Base-by-base conservation (phyloP, 805 yeast genomes). In the Zygotorulaspora sp. region DNA sequence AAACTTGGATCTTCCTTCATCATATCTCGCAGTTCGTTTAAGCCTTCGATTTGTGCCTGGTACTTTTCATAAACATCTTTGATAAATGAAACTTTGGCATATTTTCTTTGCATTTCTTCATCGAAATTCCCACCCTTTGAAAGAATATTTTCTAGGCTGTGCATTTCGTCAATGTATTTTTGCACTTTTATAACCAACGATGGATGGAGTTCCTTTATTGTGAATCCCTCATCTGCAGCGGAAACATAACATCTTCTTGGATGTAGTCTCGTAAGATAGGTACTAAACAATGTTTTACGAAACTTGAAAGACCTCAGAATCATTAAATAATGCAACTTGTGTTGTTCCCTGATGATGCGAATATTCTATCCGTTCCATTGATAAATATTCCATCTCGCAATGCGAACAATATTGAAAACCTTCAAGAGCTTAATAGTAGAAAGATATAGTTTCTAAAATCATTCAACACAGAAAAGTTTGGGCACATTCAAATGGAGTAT, bases 141-240 rank as follows among this genome's bases (percentile, higher is more conserved):
- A 30, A 80, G 50, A 32, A 60, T 58, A 1, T 55, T 44, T 24
- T 75, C 75, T 2, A 79, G 53, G 1, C 47, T 47, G 3, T 47
- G 38, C 33, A 74, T 57, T 44, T 79, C 80, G 2, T 51, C 43
- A 6, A 55, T 48, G 39, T 76, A 56, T 5, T 52, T 34, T 11
- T 62, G 61, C 0, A 84, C 80, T 49, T 74, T 68, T 35, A 68
- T 52, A 17, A 75, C 40, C 9, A 80, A 52, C 1, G 74, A 62
- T 1, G 83, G 79, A 41, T 78, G 83, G 8, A 75, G 55, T 22
- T 56, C 59, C 32, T 53, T 45, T 28, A 57, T 50, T 25, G 37
- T 40, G 10, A 17, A 31, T 8, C 23, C 24, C 18, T n/a, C 6
- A 10, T 38, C 31, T 11, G 40, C 27, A 3, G 31, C 19, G 13